A percentile compares a stretch with the other conserved stretches of the same genome.
These are phyloP conservation scores for Tetrapyrgos nigripes DNA, from an alignment of 1,284 basidiomycete genomes.

Conservation along the genomic window DNA sequence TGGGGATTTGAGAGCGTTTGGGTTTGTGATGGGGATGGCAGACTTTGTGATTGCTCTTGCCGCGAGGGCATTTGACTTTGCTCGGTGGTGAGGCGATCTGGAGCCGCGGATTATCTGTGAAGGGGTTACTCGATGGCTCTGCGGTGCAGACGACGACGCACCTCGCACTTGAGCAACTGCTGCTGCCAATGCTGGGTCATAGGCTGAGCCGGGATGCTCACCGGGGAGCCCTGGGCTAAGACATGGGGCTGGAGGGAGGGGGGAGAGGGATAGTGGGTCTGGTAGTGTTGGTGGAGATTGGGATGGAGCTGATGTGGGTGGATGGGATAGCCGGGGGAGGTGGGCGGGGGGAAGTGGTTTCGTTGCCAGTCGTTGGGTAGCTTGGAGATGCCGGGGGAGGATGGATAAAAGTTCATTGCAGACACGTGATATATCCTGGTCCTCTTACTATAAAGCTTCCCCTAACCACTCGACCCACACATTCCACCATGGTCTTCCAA, in stretches of 20 bases:
- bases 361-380: slow-evolving; percentile 67
- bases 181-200: slow-evolving; percentile 82
- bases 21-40: slow-evolving; percentile 85
- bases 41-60: slow-evolving; percentile 79
- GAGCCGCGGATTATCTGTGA: slow-evolving; percentile 76
- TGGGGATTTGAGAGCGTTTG: slow-evolving; percentile 64
- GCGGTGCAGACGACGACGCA: slow-evolving; percentile 43
- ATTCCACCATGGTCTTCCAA: slow-evolving; percentile 71
- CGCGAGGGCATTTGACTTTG: slow-evolving; percentile 80
- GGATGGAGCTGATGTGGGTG: slow-evolving; percentile 5
- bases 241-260: slow-evolving; percentile 49
- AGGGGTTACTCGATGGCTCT: slow-evolving; percentile 20
- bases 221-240: slow-evolving; percentile 71
- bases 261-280: slow-evolving; percentile 79
- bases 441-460: background rate
- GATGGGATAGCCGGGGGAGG: slow-evolving; percentile 33
- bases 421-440: background rate
- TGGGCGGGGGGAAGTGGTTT: slow-evolving; percentile 56
- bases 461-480: background rate
- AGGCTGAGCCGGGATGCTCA: slow-evolving; percentile 60
- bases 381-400: slow-evolving; percentile 34
- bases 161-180: slow-evolving; percentile 83
- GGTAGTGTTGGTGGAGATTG: slow-evolving; percentile 48
- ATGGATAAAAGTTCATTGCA: background rate
- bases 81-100: slow-evolving; percentile 80